phyloP scores from a whole-genome alignment of 2,329 filamentous ascomycete species.

The Colletotrichum sp. region DNA sequence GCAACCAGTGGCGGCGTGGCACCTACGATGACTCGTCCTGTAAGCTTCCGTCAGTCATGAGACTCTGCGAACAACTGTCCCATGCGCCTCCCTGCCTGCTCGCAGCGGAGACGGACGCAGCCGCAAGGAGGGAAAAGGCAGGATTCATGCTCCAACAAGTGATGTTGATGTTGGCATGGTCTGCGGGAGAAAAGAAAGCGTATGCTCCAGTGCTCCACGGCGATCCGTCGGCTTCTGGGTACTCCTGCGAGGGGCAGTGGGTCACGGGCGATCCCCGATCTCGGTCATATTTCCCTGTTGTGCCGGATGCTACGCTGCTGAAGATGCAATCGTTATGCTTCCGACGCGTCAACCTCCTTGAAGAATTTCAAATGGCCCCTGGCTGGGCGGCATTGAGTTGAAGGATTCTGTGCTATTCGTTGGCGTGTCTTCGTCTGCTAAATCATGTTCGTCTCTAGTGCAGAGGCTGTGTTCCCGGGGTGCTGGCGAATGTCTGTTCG shows the following conservation, averaged over 20 bases:
- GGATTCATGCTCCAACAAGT: neutral
- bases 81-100: neutral
- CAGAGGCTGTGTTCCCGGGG: slow-evolving; percentile 33
- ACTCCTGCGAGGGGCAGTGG: neutral
- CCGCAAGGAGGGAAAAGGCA: neutral
- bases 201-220: neutral
- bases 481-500: slow-evolving; percentile 56
- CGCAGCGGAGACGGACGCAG: neutral
- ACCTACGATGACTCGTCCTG: neutral
- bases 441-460: slow-evolving; percentile 22
- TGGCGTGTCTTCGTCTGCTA: neutral
- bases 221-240: slow-evolving; percentile 8
- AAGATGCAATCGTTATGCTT: neutral
- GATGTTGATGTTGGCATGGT: neutral
- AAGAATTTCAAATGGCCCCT: neutral
- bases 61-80: neutral
- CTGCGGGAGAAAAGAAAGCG: neutral
- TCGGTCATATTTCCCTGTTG: neutral
- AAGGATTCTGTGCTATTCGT: neutral
- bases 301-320: neutral
- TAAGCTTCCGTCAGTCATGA: neutral
- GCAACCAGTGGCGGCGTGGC: neutral
- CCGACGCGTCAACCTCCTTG: neutral
- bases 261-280: slow-evolving; percentile 2
- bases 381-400: neutral